Evolutionary conservation across 192 early-diverging fungal genomes (phyloP).

Genomic region (Linderina pennispora): DNA sequence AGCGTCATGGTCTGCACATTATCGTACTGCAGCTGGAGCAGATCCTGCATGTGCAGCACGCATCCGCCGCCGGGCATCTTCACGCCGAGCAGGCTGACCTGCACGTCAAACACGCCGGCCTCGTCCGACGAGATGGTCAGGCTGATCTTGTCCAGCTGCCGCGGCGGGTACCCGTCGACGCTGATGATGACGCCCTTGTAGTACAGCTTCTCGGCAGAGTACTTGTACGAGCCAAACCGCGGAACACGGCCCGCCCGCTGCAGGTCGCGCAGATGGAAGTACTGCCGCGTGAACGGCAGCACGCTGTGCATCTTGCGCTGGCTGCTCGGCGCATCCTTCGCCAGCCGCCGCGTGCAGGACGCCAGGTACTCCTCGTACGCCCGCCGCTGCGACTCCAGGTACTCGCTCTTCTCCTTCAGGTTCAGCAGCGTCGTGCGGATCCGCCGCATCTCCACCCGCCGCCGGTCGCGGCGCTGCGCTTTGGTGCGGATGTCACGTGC

Average conservation of each 20-base stretch:
- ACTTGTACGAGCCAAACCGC: constrained; percentile 97
- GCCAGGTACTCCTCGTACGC: constrained; percentile 90
- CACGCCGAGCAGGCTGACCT: constrained; percentile 72
- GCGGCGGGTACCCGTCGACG: constrained; percentile 73
- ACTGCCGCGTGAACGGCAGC: constrained; percentile 90
- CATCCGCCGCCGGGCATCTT: constrained; percentile 59
- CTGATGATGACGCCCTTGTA: constrained; percentile 90
- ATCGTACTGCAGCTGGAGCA: constrained; percentile 92
- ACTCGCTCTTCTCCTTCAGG: constrained; percentile 78
- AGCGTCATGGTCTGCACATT: constrained; percentile 85
- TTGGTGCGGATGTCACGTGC: constrained; percentile 92
- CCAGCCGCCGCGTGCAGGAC: constrained; percentile 81
- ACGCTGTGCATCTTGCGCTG: constrained; percentile 48
- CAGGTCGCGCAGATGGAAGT: constrained; percentile 86
- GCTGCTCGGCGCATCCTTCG: constrained; percentile 52
- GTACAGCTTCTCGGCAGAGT: constrained; percentile 86
- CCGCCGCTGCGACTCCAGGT: constrained; percentile 82
- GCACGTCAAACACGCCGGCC: constrained; percentile 83
- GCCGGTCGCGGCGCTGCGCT: constrained; percentile 70
- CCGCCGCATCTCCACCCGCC: constrained; percentile 65
- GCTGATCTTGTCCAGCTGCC: constrained; percentile 83
- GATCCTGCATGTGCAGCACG: constrained; percentile 86
- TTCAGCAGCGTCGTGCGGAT: constrained; percentile 75
- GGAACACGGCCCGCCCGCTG: constrained; percentile 84
- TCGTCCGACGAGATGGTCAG: constrained; percentile 91